A percentile compares a stretch with the other conserved stretches of the same genome.
Conservation (phyloP, 306 rosid species). For the Ormosia semicastrata region DNA sequence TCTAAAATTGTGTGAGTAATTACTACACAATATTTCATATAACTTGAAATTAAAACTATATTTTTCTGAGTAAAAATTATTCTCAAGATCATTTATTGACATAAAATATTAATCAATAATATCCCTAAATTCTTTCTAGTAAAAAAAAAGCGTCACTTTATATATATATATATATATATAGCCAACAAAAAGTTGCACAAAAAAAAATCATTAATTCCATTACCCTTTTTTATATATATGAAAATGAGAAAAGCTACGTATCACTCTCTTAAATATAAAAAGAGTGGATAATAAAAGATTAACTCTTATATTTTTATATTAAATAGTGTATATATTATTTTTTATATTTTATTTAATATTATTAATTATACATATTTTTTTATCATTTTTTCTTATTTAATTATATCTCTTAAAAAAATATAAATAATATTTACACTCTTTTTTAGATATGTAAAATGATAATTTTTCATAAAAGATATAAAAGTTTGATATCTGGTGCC, state of each 20-base stretch:
- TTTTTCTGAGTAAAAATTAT: too few species aligned
- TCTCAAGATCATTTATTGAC: neutral
- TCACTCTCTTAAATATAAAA: neutral
- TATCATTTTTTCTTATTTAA: too few species aligned
- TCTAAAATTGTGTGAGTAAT: too few species aligned
- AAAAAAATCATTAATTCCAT: neutral
- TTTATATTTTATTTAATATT: too few species aligned
- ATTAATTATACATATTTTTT: too few species aligned
- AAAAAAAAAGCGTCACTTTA: neutral
- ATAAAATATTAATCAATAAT: neutral
- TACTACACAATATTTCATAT: too few species aligned
- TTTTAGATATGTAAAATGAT: too few species aligned
- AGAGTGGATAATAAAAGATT: constrained; percentile 21
- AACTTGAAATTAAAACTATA: too few species aligned
- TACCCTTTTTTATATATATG: neutral
- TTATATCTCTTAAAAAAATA: too few species aligned
- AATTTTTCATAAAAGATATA: constrained; percentile 23
- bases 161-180: neutral
- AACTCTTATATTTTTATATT: too few species aligned
- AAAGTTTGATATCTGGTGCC: constrained; percentile 13
- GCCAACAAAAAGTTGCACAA: neutral
- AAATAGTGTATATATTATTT: too few species aligned
- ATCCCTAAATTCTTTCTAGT: neutral
- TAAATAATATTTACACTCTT: too few species aligned
- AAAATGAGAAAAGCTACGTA: constrained; percentile 14